phyloP scores from a whole-genome alignment of 768 basidiomycete species.

The Sarcodon sp. region DNA sequence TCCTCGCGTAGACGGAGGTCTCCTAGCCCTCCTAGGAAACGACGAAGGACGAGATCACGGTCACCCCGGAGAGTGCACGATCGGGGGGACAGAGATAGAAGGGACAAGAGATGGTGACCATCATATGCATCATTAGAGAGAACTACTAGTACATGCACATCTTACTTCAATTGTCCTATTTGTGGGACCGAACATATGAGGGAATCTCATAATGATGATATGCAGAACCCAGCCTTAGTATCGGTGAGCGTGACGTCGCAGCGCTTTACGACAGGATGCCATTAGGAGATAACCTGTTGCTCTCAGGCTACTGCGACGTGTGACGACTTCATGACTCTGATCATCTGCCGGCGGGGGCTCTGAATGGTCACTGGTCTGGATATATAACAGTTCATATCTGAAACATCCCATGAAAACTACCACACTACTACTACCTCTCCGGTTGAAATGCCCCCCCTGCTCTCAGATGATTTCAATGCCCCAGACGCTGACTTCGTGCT shows the following conservation, averaged over 20 bases:
- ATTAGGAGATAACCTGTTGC: no score
- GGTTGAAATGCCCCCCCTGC: slow-evolving; percentile 3
- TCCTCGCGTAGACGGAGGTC: slow-evolving; percentile 31
- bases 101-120: background rate
- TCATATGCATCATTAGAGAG: background rate
- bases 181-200: background rate
- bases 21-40: slow-evolving; percentile 13
- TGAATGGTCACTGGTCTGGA: no score
- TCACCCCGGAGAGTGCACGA: slow-evolving; percentile 4
- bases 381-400: no score
- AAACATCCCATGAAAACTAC: no score
- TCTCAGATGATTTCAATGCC: slow-evolving; percentile 21
- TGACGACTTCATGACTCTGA: no score
- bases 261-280: no score
- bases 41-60: slow-evolving; percentile 12
- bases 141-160: background rate
- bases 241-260: no score
- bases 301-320: no score
- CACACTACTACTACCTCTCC: background rate
- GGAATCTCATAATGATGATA: no score
- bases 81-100: slow-evolving; percentile 4
- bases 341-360: no score
- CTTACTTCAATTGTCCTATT: background rate
- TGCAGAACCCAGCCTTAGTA: no score
- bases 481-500: slow-evolving; percentile 42